Evolutionary conservation across 2,329 filamentous ascomycete species (phyloP).

Genomic region (Fusarium sororula): DNA sequence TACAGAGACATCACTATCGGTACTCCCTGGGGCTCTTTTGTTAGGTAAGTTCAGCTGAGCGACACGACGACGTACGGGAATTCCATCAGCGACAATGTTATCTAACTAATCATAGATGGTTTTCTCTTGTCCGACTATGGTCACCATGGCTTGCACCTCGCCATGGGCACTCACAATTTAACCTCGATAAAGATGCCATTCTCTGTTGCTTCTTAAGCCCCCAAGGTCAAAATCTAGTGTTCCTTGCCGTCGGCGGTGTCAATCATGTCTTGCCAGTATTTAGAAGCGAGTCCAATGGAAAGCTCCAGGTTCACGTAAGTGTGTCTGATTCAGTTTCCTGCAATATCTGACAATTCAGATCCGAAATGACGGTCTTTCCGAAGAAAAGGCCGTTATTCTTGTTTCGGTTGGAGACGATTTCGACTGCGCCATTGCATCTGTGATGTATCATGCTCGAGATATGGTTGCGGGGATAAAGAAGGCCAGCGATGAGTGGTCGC

Average conservation of each 20-base stretch:
- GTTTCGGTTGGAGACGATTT: slow-evolving; percentile 77
- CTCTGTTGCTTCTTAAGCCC: slow-evolving; percentile 79
- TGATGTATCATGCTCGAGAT: slow-evolving; percentile 87
- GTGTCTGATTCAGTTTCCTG: background rate
- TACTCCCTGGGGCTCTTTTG: slow-evolving; percentile 64
- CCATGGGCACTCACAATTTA: slow-evolving; percentile 75
- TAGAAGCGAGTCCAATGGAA: slow-evolving; percentile 69
- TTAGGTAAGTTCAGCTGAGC: slow-evolving; percentile 54
- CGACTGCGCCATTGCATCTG: slow-evolving; percentile 79
- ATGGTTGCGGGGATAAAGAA: slow-evolving; percentile 52
- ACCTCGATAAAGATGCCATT: slow-evolving; percentile 79
- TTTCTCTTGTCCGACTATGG: slow-evolving; percentile 82
- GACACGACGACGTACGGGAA: background rate
- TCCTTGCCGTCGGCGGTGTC: slow-evolving; percentile 81
- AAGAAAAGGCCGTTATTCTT: slow-evolving; percentile 69
- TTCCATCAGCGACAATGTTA: background rate
- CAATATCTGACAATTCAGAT: slow-evolving; percentile 50
- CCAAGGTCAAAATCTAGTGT: slow-evolving; percentile 77
- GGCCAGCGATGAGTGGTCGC: slow-evolving; percentile 53
- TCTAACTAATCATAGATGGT: slow-evolving; percentile 66
- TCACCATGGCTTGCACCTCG: slow-evolving; percentile 88
- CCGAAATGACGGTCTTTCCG: slow-evolving; percentile 71
- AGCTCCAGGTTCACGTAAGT: slow-evolving; percentile 71
- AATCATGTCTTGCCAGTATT: slow-evolving; percentile 76
- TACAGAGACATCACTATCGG: slow-evolving; percentile 68